phyloP scores from a whole-genome alignment of 345 rosid species.

The Gossypium thurberi region DNA sequence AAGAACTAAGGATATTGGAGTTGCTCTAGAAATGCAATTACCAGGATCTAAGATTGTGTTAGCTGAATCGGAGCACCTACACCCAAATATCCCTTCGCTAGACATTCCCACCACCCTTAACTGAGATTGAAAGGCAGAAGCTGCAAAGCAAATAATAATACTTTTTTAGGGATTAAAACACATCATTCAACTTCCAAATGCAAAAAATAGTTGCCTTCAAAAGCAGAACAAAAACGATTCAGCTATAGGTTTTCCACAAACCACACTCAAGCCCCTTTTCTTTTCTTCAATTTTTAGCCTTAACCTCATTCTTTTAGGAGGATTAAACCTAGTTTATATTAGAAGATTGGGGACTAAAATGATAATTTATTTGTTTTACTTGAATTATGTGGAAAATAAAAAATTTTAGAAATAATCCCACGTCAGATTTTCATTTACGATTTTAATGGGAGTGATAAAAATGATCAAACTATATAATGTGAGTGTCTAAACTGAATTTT shows the following conservation, averaged over 20 bases:
- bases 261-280: background rate
- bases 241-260: background rate
- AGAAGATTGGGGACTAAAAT: too few relatives aligned
- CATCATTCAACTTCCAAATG: background rate
- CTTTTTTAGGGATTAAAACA: background rate
- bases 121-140: constrained; percentile 5
- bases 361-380: too few relatives aligned
- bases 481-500: too few relatives aligned
- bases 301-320: too few relatives aligned
- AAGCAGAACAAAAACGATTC: background rate
- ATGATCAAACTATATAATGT: too few relatives aligned
- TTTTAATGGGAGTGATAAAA: too few relatives aligned
- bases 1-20: background rate
- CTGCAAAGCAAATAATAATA: background rate
- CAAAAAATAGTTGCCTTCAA: background rate
- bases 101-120: background rate
- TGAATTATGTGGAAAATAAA: too few relatives aligned
- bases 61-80: constrained; percentile 1
- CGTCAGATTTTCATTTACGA: too few relatives aligned
- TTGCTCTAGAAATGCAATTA: constrained; percentile 8
- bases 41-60: constrained; percentile 4
- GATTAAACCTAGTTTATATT: too few relatives aligned
- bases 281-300: too few relatives aligned
- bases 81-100: background rate
- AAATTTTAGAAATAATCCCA: too few relatives aligned